Evolutionary conservation across 176 grass and related monocot genomes (phyloP), one percentile per base, ranked within the genome.

Genomic region (Saccharum officinarum): DNA sequence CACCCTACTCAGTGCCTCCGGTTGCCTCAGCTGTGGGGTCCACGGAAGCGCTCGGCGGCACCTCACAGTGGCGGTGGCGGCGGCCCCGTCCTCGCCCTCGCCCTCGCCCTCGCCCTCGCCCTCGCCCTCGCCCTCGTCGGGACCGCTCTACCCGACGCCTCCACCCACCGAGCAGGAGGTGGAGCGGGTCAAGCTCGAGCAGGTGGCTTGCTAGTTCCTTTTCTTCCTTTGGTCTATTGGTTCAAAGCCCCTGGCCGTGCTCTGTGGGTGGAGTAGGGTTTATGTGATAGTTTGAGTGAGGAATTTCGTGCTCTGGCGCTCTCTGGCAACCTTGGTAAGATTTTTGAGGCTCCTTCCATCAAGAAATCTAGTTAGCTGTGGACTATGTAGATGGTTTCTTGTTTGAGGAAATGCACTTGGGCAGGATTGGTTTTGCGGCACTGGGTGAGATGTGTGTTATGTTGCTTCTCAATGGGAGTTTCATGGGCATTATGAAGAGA

Each of bases 151-250:
- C 85, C 80, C 62, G 39, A 34, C 89, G 12, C 71, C 78, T 54
- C 34, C 86, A 33, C 80, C 97, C 20, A 67, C 85, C 1, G 74
- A 84, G 63, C 82, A 88, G 77, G 85, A 90, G 2, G 76, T 91
- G 34, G 91, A 98, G 75, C 80, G 69, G 22, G 86, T 71, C 5
- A 98, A 98, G 84, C 88, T 98, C 59, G 89, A 88, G 55, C 97
- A 98, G 97, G 97, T 98, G 61, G 12, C 5, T 42, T n/a, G 18
- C 46, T 50, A n/a, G 37, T 61, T 76, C 39, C 25, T 52, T 52
- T 18, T 52, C 40, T 17, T 23, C 63, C 54, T 75, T 70, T 65
- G 30, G 82, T 81, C 7, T 73, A 72, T 50, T 16, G 42, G 14
- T 57, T 67, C 38, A 37, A 30, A 25, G 57, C 57, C 57, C 55